Base-by-base conservation (phyloP, 2,329 filamentous ascomycete genomes). In the Periconia digitata region DNA sequence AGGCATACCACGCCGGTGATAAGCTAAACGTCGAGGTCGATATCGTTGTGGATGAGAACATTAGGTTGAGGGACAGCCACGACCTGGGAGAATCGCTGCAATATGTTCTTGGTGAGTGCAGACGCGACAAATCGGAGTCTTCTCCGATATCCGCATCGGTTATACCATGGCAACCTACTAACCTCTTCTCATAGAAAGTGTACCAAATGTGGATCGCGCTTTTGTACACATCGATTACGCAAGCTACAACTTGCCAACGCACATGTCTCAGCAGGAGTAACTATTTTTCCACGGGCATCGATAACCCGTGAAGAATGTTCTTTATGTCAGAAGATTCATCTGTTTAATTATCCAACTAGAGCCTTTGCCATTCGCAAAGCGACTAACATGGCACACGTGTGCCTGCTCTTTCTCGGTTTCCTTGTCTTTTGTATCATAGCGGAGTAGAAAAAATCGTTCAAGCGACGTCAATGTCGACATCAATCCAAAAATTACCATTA, bases 1-100 rank as follows among this genome's bases (percentile, higher is more conserved):
- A 91, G 58, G 90, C 90, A 2, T 95, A 94, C 67, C 90, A 95
- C 63, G 85, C 86, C 0, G 90, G 90, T 21, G 90, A 94, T 69
- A 92, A 91, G 75, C 79, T 94, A 49, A 91, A 90, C 55, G 88
- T 92, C 21, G 84, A 87, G 62, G 89, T 92, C 10, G 90, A 95
- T 68, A 87, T 94, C 55, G 88, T 95, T 27, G 79, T 95, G 36
- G 89, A 91, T 53, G 85, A 89, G 59, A 81, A 82, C 55, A 90
- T 86, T 49, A 85, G 82, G 22, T 74, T 95, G 56, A 84, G 88
- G 60, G 89, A 94, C 68, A 89, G 84, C 55, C 90, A 95, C 71
- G 90, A 95, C 69, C 72, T 95, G 44, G 83, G 83, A 39, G 87
- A 92, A 76, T 85, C 83, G 49, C 70, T 95, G 71, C 88, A 91